Evolutionary conservation across 2,329 filamentous ascomycete species (phyloP), one percentile per base, ranked within the genome.

Genomic region (Colletotrichum falcatum): DNA sequence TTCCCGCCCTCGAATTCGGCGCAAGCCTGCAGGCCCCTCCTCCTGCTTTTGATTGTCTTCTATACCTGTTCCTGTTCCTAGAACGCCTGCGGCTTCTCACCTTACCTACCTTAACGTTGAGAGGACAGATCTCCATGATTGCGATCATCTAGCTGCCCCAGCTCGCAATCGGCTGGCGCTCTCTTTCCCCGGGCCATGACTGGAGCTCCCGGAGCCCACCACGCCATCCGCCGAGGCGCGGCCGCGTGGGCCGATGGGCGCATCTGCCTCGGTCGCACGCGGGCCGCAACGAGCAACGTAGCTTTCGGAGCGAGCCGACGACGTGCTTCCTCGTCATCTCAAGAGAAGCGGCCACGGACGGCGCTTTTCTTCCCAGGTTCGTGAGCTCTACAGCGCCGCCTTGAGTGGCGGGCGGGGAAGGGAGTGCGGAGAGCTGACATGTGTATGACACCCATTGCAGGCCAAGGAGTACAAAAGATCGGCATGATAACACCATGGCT

Each of bases 401-500:
- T 12, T 18, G 18, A 7, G 37, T 48, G 28, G 14, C 18, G 28
- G 26, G 23, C 11, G 20, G 20, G 28, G 18, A 2, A 30, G 23
- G 14, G 14, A 20, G 23, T 51, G 23, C 11, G 16, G 33, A 26
- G 35, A 37, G 33, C 48, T 60, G 55, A 58, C 61, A 12, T 30
- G 30, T 61, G 14, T 33, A 23, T 48, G 26, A 26, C 30, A 51
- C 56, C 39, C 16, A 14, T 33, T 23, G 14, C 58, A 95, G 94
- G 94, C 76, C 94, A 97, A 82, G 94, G 94, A 75, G 94, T 97
- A 23, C 94, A 97, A 79, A 91, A 93, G 78, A 92, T 97, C 61
- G 94, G 93, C 81, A 97, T 97, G 94, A 86, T 93, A 67, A 89
- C 87, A 42, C 91, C 94, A 54, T 98, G 95, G 94, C 86, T 97